Evolutionary conservation across 495 filamentous ascomycete genomes (phyloP), one percentile per base, ranked within the genome.

Genomic region (Penicillium mononematosum): DNA sequence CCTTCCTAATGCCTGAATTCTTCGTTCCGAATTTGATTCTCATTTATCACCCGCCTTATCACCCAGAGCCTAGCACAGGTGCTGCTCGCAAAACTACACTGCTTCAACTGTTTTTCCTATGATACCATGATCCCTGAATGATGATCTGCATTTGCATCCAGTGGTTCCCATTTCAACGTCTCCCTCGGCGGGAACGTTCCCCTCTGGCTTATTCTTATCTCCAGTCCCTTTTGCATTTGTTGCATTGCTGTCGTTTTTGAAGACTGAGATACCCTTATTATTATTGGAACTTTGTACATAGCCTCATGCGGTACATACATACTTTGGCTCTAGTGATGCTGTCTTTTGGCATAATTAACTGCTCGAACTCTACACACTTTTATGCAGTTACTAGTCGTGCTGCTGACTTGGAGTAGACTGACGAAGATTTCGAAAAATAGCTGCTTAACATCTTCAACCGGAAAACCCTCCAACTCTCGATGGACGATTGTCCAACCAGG

Each of bases 71-170:
- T 43, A 36, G 55, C 46, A 57, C 45, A 11, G 38, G 55, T 57
- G 46, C 46, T 44, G 38, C 41, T 42, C 17, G 22, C 49, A 10
- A 36, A 22, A 27, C 20, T 46, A 25, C 42, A 12, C 43, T 45
- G 42, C 19, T 16, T 43, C 31, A 16, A 16, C 34, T 19, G 24
- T 14, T 39, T 50, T 47, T 22, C 51, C 53, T 49, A 57, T 51
- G 55, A 57, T 57, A 57, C 55, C 55, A 57, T 34, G 55, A 57
- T 44, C 24, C 27, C 45, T 3, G n/a, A 56, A 27, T 46, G 55
- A 57, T 42, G 55, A 57, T 34, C 20, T 58, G 31, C 50, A 31
- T 47, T 58, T 46, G 50, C 55, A 52, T 52, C 38, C 29, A 39
- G 39, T 38, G 19, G 27, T 34, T 17, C n/a, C 10, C n/a, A 27